phyloP scores from a whole-genome alignment of 2,329 filamentous ascomycete species.

The Colletotrichum chrysophilum region DNA sequence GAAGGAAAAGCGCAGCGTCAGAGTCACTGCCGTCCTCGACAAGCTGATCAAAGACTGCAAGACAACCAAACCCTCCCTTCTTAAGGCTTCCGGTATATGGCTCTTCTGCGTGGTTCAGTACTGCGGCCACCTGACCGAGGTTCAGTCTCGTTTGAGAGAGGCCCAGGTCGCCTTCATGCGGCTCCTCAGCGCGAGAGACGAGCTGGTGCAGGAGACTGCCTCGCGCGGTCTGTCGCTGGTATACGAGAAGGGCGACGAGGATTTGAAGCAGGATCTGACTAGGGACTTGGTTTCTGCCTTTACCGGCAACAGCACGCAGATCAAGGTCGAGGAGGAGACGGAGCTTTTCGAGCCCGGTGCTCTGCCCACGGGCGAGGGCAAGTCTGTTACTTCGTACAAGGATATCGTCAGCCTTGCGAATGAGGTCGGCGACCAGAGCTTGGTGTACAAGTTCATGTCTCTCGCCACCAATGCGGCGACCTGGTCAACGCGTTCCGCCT shows the following conservation, averaged over 20 bases:
- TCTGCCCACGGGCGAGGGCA: constrained; percentile 87
- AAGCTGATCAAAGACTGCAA: constrained; percentile 80
- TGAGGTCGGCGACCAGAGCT: constrained; percentile 91
- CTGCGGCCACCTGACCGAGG: constrained; percentile 77
- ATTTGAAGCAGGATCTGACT: constrained; percentile 81
- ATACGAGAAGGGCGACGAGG: constrained; percentile 88
- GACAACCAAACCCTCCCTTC: constrained; percentile 84
- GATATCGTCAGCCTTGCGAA: constrained; percentile 96
- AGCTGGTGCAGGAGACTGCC: constrained; percentile 94
- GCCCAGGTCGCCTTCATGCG: constrained; percentile 89
- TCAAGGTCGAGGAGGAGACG: constrained; percentile 89
- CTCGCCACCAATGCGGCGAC: constrained; percentile 94
- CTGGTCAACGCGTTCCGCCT: constrained; percentile 96
- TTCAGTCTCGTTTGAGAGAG: constrained; percentile 76
- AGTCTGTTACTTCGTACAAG: constrained; percentile 92
- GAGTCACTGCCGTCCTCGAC: constrained; percentile 58
- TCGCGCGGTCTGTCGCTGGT: constrained; percentile 90
- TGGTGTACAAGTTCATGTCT: constrained; percentile 99
- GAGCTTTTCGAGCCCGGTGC: constrained; percentile 93
- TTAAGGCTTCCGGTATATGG: constrained; percentile 96
- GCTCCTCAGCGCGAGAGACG: constrained; percentile 85
- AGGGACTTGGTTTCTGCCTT: constrained; percentile 89
- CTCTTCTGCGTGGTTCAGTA: constrained; percentile 90
- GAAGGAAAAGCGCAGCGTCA: neutral
- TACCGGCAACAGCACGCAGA: constrained; percentile 74